These are phyloP conservation scores for Boletus reticulatus DNA, from an alignment of 768 basidiomycete genomes.

Conservation along the genomic window DNA sequence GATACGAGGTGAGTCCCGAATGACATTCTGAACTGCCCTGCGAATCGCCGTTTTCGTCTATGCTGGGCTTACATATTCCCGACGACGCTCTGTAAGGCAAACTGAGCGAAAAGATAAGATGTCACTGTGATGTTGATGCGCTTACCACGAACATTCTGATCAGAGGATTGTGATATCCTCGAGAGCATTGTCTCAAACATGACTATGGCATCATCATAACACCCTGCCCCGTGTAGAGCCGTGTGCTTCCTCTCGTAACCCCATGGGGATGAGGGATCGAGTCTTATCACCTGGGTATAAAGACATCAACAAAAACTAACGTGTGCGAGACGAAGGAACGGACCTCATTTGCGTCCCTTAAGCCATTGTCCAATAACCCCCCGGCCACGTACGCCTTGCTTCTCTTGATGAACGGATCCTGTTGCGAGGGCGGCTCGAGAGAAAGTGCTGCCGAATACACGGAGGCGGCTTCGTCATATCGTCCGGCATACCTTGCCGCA, in stretches of 20 bases:
- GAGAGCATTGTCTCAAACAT: slow-evolving; percentile 3
- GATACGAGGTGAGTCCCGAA: background rate
- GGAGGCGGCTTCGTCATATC: background rate
- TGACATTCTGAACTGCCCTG: background rate
- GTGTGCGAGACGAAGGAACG: background rate
- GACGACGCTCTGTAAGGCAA: background rate
- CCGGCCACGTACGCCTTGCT: background rate
- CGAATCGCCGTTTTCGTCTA: background rate
- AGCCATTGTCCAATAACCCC: background rate
- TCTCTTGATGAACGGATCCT: background rate
- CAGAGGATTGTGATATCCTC: background rate
- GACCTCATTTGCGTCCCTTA: slow-evolving; percentile 3
- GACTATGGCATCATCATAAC: background rate
- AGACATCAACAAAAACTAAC: background rate
- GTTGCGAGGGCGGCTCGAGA: background rate
- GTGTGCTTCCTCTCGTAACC: background rate
- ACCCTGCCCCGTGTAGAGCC: background rate
- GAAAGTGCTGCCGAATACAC: slow-evolving; percentile 1
- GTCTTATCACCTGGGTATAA: background rate
- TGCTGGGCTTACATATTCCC: background rate
- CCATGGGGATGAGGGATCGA: background rate
- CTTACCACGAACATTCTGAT: background rate
- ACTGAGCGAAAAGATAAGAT: background rate
- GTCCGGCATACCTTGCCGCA: background rate
- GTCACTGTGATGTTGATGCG: too few relatives aligned